Base-by-base conservation (phyloP, 306 rosid genomes). In the Alnus rubra region DNA sequence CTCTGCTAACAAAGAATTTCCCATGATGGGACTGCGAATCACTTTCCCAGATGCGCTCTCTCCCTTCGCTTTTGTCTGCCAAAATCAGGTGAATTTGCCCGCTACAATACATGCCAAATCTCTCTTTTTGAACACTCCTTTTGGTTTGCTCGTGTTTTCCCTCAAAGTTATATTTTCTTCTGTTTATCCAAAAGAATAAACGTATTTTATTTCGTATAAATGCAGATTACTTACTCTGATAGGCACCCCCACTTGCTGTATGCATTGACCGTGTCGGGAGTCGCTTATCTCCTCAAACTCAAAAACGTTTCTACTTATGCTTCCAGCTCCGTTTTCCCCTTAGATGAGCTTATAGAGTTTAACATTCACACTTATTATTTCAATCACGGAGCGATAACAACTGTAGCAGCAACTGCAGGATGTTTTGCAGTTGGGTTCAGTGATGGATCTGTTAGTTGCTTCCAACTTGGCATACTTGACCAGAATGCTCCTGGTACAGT, bases 361-460 rank as follows among this genome's bases (percentile, higher is more conserved):
- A 84, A 90, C 63, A 56, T 94, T 84, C 86, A 37, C 3, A 68
- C 76, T 67, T 78, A 82, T 67, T 78, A 82, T 74, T 65, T 82
- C n/a, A 79, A 82, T 78, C 45, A 77, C 16, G 84, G 81, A 23
- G 82, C 84, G 7, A 80, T 93, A 30, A 84, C 99, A 0, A 78
- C 91, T 8, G 90, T 88, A 16, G 83, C 90, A 1, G 97, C 92
- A 2, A 64, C 86, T 0, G 65, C 89, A 18, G 92, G 97, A 73
- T 88, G 92, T 75, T 88, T 93, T 54, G 79, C 91, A n/a, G 76
- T 90, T 62, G 99, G 99, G 75, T 85, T 88, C 50, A 73, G 59
- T 19, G 91, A 95, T 65, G 99, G 99, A 52, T 91, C 93, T 42
- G 86, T 93, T 76, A 84, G 85, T 84, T 87, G 90, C 70, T 91